These are phyloP conservation scores for Pyrenochaeta sp. DNA, from an alignment of 2,329 filamentous ascomycete species.

Conservation along the genomic window DNA sequence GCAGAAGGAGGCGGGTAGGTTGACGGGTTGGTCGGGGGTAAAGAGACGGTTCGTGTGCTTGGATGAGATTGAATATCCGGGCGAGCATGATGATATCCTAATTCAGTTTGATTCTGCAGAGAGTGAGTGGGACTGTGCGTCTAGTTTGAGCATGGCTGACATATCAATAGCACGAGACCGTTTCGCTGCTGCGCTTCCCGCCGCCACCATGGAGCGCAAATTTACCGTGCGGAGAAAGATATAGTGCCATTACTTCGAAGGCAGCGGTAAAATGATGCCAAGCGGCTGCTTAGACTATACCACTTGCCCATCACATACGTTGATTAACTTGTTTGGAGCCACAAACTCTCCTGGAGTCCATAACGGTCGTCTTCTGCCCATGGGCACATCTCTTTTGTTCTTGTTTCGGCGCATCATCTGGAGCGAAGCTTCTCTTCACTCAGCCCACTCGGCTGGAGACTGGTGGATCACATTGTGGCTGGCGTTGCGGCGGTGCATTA, in stretches of 20 bases:
- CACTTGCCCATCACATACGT: background rate
- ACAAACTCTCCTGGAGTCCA: no score
- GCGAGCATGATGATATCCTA: slow-evolving; percentile 90
- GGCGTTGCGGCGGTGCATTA: background rate
- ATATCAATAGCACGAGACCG: slow-evolving; percentile 52
- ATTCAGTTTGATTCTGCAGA: slow-evolving; percentile 82
- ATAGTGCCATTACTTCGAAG: slow-evolving; percentile 11
- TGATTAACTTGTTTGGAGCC: background rate
- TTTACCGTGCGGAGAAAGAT: slow-evolving; percentile 56
- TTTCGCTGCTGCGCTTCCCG: slow-evolving; percentile 57
- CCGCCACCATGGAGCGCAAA: slow-evolving; percentile 51
- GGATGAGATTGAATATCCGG: slow-evolving; percentile 87
- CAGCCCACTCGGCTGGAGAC: background rate
- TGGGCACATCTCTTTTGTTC: background rate
- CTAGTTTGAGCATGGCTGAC: slow-evolving; percentile 30
- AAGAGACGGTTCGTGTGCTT: slow-evolving; percentile 81
- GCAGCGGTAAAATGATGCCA: background rate
- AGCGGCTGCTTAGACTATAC: no score
- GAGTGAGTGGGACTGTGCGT: slow-evolving; percentile 62
- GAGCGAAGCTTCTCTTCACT: background rate
- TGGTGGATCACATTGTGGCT: background rate
- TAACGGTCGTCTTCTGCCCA: no score
- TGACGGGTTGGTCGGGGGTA: slow-evolving; percentile 60
- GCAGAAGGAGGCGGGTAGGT: slow-evolving; percentile 57
- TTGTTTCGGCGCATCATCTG: background rate